These are phyloP conservation scores for Globisporangium rhizosaccharum DNA, from an alignment of 352 stramenopile species.

Conservation along the genomic window DNA sequence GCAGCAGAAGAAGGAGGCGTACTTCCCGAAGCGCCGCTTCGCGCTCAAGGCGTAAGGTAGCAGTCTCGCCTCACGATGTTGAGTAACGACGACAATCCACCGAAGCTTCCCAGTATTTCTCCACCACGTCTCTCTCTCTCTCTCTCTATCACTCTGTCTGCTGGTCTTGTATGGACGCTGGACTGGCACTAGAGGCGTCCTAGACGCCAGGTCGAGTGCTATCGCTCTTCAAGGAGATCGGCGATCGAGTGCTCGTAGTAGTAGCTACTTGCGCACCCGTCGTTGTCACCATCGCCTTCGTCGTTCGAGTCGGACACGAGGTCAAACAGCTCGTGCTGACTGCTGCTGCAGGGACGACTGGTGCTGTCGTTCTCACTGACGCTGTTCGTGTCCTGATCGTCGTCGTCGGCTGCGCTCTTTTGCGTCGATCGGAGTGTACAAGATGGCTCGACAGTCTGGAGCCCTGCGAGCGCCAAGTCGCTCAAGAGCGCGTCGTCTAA, in stretches of 20 bases:
- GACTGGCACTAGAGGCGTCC: background rate
- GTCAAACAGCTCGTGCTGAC: slow-evolving; percentile 28
- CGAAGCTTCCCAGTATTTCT: slow-evolving; percentile 44
- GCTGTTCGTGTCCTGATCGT: slow-evolving; percentile 9
- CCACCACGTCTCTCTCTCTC: slow-evolving; percentile 13
- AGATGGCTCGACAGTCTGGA: slow-evolving; percentile 36
- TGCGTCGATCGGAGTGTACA: slow-evolving; percentile 58
- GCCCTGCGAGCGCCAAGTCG: slow-evolving; percentile 32
- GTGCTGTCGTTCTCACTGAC: background rate
- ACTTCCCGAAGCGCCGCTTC: slow-evolving; percentile 96
- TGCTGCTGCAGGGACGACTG: slow-evolving; percentile 8
- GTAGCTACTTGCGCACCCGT: background rate
- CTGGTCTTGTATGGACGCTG: background rate
- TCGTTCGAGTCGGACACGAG: slow-evolving; percentile 57
- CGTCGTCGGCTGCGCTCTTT: slow-evolving; percentile 28
- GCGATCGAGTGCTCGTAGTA: slow-evolving; percentile 18
- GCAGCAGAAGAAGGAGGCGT: slow-evolving; percentile 94
- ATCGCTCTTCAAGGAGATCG: slow-evolving; percentile 12
- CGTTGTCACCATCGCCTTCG: slow-evolving; percentile 23
- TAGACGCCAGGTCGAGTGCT: background rate
- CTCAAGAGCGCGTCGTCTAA: slow-evolving; percentile 54
- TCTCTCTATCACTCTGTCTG: slow-evolving; percentile 4
- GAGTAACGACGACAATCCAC: slow-evolving; percentile 45
- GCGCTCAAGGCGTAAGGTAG: slow-evolving; percentile 96
- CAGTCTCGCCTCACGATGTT: slow-evolving; percentile 4